Conservation (phyloP, 164 flowering plant species). For the Saururus chinensis region DNA sequence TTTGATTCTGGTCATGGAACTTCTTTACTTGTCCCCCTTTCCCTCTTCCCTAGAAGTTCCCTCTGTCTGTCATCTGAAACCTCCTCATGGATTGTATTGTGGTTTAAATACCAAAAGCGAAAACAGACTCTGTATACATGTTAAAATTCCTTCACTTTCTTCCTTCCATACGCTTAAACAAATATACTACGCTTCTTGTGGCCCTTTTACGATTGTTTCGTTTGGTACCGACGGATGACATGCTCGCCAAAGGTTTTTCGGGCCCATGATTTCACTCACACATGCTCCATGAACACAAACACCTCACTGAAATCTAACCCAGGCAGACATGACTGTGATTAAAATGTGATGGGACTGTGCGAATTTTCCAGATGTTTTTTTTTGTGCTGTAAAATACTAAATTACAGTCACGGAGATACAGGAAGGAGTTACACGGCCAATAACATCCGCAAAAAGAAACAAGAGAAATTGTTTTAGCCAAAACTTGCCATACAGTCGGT, state of each 20-base stretch:
- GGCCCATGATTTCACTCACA: not conserved
- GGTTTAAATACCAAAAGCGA: conserved; percentile 15
- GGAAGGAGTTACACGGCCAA: too few species aligned
- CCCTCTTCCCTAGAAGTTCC: conserved; percentile 87
- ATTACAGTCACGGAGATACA: too few species aligned
- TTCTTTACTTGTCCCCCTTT: conserved; percentile 54
- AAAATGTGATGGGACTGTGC: too few species aligned
- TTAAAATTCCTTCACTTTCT: not conserved
- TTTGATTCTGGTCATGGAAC: conserved; percentile 45
- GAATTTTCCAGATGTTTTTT: too few species aligned
- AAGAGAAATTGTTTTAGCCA: too few species aligned
- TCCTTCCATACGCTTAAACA: not conserved
- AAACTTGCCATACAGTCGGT: too few species aligned
- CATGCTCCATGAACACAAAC: too few species aligned
- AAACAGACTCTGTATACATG: conserved; percentile 8
- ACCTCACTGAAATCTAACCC: not conserved
- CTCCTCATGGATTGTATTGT: not conserved
- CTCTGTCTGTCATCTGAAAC: conserved; percentile 10
- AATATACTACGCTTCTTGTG: not conserved
- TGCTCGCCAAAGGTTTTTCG: not conserved
- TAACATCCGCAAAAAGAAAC: too few species aligned
- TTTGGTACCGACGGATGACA: not conserved
- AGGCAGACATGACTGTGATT: too few species aligned
- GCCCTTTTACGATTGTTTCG: not conserved
- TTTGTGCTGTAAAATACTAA: too few species aligned